Evolutionary conservation across 2,329 filamentous ascomycete genomes (phyloP).

Genomic region (Neospermospora avenae): DNA sequence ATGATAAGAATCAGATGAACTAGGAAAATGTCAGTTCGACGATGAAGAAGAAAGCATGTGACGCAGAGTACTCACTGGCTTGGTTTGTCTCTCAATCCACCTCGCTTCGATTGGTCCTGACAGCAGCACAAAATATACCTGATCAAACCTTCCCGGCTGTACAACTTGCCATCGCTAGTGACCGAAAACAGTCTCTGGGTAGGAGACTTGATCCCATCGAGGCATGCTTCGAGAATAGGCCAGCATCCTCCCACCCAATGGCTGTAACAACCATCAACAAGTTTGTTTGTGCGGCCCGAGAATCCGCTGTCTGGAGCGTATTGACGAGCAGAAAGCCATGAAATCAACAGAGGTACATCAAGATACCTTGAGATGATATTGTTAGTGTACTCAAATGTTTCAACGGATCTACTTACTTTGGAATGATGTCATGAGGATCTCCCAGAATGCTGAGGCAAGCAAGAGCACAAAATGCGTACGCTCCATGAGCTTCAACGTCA

Average conservation of each 20-base stretch:
- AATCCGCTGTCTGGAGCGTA: conserved; percentile 90
- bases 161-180: conserved; percentile 49
- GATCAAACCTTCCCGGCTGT: conserved; percentile 79
- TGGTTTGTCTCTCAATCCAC: conserved; percentile 91
- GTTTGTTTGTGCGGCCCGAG: conserved; percentile 91
- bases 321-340: conserved; percentile 88
- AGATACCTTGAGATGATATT: conserved; percentile 42
- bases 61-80: conserved; percentile 62
- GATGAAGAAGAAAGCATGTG: not conserved
- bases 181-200: conserved; percentile 1
- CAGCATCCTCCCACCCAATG: conserved; percentile 97
- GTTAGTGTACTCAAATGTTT: not conserved
- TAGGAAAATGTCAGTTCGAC: conserved; percentile 37
- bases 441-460: conserved; percentile 85
- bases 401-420: conserved; percentile 51
- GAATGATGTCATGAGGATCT: conserved; percentile 69
- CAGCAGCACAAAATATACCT: conserved; percentile 89
- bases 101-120: conserved; percentile 66
- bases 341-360: conserved; percentile 70
- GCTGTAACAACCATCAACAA: conserved; percentile 97
- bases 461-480: conserved; percentile 92
- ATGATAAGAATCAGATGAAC: conserved; percentile 83
- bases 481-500: conserved; percentile 88
- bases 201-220: conserved; percentile 45
- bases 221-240: conserved; percentile 79